Percentiles rank a stretch among this genome's conserved stretches.
Conservation (phyloP, 192 early-diverging fungal genomes). For the Umbelopsis vinacea region DNA sequence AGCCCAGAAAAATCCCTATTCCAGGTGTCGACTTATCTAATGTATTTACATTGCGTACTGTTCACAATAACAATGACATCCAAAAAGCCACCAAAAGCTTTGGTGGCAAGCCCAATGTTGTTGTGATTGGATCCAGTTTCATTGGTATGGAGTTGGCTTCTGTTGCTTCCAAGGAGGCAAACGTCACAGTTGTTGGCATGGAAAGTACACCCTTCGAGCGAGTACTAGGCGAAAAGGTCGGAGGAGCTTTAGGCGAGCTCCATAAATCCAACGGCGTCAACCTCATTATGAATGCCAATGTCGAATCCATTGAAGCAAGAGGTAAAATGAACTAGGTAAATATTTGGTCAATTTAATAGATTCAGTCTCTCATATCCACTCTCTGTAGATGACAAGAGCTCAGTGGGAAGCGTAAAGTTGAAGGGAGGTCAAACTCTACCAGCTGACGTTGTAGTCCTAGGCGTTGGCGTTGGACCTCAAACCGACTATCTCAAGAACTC, state of each 20-base stretch:
- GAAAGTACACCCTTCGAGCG: constrained; percentile 58
- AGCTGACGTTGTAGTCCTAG: constrained; percentile 60
- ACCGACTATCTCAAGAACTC: constrained; percentile 51
- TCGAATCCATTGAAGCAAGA: constrained; percentile 28
- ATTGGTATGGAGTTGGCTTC: constrained; percentile 66
- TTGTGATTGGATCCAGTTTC: constrained; percentile 63
- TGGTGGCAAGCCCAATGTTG: constrained; percentile 50
- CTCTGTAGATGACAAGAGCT: neutral
- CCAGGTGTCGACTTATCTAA: constrained; percentile 53
- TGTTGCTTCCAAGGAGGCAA: constrained; percentile 40
- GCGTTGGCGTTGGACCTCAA: constrained; percentile 53
- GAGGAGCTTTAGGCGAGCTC: constrained; percentile 47
- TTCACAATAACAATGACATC: constrained; percentile 46
- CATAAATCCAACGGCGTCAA: constrained; percentile 51
- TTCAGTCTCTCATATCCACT: neutral
- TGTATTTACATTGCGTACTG: constrained; percentile 51
- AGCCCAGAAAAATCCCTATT: constrained; percentile 53
- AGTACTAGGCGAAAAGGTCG: constrained; percentile 54
- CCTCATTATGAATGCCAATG: constrained; percentile 44
- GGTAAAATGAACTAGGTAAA: neutral
- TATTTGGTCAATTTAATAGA: no score
- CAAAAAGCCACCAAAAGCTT: constrained; percentile 29
- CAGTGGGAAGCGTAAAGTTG: constrained; percentile 47
- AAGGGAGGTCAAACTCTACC: constrained; percentile 38
- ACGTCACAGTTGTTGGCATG: constrained; percentile 63